Evolutionary conservation across 441 rosid genomes (phyloP), one percentile per base, ranked within the genome.

Genomic region (Populus tomentosa): DNA sequence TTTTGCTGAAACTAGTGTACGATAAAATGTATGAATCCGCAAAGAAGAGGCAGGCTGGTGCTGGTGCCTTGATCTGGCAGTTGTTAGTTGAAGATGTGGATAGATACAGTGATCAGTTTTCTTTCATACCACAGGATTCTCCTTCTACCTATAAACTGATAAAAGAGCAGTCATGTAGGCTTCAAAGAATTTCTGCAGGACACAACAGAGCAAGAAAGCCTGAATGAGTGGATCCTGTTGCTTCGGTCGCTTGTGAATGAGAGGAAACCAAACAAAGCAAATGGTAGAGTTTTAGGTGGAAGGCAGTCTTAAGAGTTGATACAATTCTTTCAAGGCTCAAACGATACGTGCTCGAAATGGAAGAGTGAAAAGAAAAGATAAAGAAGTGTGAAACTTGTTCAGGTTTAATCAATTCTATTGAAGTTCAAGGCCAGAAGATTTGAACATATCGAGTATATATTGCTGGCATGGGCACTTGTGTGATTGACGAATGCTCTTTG

Each of bases 41-140:
- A 32, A 81, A 77, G 81, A 80, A 82, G 64, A 32, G 72, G 50
- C 78, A 66, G 70, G 82, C 91, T 33, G 89, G 88, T 33, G 89
- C 87, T 8, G 91, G 88, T 70, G 87, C 89, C 71, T 78, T 86
- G 69, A 70, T 88, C 26, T 88, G 87, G 89, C 91, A 86, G 75
- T 67, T 88, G 70, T 38, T 86, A 73, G 89, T 83, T 63, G 85
- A 82, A 78, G 89, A 82, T 35, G 74, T 69, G 10, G 85, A 80
- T 28, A 76, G 78, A 42, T 88, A 86, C 24, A 14, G 82, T 38
- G 91, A 85, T 75, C 76, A 30, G 33, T 88, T 86, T 62, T 82
- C 83, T 10, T 50, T 85, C 7, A 73, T 88, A 36, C 84, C 88
- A 16, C 81, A 85, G 86, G 67, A 85, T 74, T 78, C 75, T 62